Conservation (phyloP, 345 rosid species). For the Hibiscus mutabilis region DNA sequence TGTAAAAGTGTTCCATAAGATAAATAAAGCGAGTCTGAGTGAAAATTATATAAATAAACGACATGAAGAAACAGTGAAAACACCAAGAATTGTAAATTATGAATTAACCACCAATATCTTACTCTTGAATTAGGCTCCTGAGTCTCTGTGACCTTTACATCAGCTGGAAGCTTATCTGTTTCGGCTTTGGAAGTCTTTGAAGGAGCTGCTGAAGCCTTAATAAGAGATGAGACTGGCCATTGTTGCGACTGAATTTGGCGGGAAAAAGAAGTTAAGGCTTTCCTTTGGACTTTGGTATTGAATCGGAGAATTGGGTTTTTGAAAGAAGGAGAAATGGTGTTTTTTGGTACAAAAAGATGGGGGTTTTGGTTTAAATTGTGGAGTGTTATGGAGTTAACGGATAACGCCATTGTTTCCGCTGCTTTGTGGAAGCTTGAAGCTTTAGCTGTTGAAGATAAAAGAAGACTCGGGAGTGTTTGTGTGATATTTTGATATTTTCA, state of each 20-base stretch:
- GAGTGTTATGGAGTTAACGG: slow-evolving; percentile 30
- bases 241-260: slow-evolving; percentile 27
- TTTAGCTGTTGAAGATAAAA: slow-evolving; percentile 20
- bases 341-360: slow-evolving; percentile 6
- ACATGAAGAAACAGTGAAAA: not conserved
- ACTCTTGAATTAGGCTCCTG: slow-evolving; percentile 64
- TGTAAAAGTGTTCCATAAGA: slow-evolving; percentile 12
- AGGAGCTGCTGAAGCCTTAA: slow-evolving; percentile 31
- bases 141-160: slow-evolving; percentile 50
- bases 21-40: not conserved
- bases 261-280: slow-evolving; percentile 27
- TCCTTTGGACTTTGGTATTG: slow-evolving; percentile 8
- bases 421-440: slow-evolving; percentile 1
- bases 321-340: slow-evolving; percentile 16
- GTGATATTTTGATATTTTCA: slow-evolving; percentile 1
- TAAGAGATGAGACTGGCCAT: slow-evolving; percentile 1
- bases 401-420: slow-evolving; percentile 53
- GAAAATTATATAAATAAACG: not conserved
- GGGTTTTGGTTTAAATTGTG: slow-evolving; percentile 14
- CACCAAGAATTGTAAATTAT: not conserved
- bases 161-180: slow-evolving; percentile 65
- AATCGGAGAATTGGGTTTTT: slow-evolving; percentile 26
- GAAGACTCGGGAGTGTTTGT: not conserved
- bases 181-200: slow-evolving; percentile 33
- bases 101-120: slow-evolving; percentile 16